Base-by-base conservation (phyloP, 352 stramenopile species). In the Phytopythium boreale region DNA sequence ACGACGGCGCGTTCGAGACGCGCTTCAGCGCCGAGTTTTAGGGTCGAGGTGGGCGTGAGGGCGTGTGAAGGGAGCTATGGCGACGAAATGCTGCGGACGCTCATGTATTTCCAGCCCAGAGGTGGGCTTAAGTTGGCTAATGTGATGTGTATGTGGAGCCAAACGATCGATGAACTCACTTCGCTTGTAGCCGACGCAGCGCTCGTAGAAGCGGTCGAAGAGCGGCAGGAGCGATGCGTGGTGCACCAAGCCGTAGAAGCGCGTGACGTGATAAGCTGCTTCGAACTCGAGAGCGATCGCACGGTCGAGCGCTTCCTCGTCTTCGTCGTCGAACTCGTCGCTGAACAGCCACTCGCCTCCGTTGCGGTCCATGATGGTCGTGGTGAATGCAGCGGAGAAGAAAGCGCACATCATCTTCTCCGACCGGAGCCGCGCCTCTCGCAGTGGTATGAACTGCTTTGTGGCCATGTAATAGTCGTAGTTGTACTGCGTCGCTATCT, bases 21-120 rank as follows among this genome's bases (percentile, higher is more conserved):
- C 87, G 86, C 43, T 93, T 94, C 67, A 94, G 87, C 72, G 87
- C 82, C 55, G 87, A 96, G 63, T 93, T 90, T 71, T 94, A 90
- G 76, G 52, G 36, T 27, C n/a, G 10, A 5, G 6, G 7, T 11
- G n/a, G 11, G 20, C 8, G 44, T 51, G 41, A 57, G 37, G 9
- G 31, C 36, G 51, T 63, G 44, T 63, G 51, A 43, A 43, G 12
- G 27, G 22, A 47, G 31, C 37, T 47, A 15, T 27, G 58, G 27
- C 51, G 46, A 9, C 17, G 41, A 49, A 49, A 24, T 49, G 10
- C 44, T n/a, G 11, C 24, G 12, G 24, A 34, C 11, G 24, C 47
- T 31, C 2, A 8, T 37, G 49, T 37, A 55, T 55, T 55, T 26
- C 24, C 26, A 20, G 26, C 2, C 2, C 44, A 2, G 11, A 34